These are phyloP conservation scores for Boletus pseudopeckii DNA, from an alignment of 768 basidiomycete genomes.

Conservation along the genomic window DNA sequence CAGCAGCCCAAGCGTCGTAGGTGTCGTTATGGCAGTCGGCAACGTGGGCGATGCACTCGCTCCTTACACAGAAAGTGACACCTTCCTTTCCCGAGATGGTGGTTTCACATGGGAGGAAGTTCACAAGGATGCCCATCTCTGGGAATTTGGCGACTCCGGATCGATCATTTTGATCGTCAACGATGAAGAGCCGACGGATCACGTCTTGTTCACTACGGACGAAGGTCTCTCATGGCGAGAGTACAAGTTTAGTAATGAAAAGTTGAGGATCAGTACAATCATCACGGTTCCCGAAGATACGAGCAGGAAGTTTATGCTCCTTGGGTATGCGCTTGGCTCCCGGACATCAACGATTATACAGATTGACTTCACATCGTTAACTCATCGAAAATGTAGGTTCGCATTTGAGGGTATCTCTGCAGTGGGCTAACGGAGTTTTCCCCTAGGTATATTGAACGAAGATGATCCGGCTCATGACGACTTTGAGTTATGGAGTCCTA, in stretches of 20 bases:
- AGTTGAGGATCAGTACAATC: slow-evolving; percentile 70
- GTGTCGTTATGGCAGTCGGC: slow-evolving; percentile 93
- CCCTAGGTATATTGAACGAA: slow-evolving; percentile 60
- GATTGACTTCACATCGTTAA: slow-evolving; percentile 83
- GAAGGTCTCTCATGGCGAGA: slow-evolving; percentile 88
- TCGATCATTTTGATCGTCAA: slow-evolving; percentile 92
- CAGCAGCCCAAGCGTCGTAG: slow-evolving; percentile 88
- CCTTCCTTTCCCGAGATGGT: slow-evolving; percentile 93
- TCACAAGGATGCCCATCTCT: slow-evolving; percentile 95
- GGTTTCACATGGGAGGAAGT: slow-evolving; percentile 99
- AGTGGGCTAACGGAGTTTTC: not conserved
- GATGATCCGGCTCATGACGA: slow-evolving; percentile 83
- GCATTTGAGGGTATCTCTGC: not conserved
- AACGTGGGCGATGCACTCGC: slow-evolving; percentile 86
- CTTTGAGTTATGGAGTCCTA: slow-evolving; percentile 97
- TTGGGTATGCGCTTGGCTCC: slow-evolving; percentile 57
- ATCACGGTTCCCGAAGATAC: slow-evolving; percentile 89
- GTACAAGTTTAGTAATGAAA: slow-evolving; percentile 73
- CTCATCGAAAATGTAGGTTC: slow-evolving; percentile 66
- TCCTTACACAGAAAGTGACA: slow-evolving; percentile 84
- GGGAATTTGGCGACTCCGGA: slow-evolving; percentile 98
- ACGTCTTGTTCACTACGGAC: slow-evolving; percentile 84
- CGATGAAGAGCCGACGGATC: slow-evolving; percentile 90
- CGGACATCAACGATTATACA: slow-evolving; percentile 60
- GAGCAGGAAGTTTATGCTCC: slow-evolving; percentile 83